Conservation (phyloP, 1,284 basidiomycete genomes). For the Ustilago esculenta region DNA sequence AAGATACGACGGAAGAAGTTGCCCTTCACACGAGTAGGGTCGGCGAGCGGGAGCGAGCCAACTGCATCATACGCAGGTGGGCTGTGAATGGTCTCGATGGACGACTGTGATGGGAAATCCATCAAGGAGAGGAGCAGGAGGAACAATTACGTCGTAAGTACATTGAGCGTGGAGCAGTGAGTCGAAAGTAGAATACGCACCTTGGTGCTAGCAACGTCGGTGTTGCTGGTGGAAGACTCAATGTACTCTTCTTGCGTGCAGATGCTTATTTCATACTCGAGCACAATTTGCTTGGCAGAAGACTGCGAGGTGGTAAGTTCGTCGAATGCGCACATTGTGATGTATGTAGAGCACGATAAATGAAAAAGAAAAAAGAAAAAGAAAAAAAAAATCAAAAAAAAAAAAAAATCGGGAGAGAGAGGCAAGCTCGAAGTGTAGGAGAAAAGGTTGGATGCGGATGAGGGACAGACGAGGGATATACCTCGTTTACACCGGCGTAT, state of each 20-base stretch:
- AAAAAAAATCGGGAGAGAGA: too few relatives aligned
- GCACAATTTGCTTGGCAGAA: conserved; percentile 2
- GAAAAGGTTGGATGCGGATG: neutral
- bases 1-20: conserved; percentile 31
- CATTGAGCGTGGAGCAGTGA: too few relatives aligned
- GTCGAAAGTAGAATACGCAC: conserved; percentile 7
- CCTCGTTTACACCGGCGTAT: conserved; percentile 4
- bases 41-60: neutral
- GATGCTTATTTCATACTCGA: conserved; percentile 17
- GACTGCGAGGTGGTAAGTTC: conserved; percentile 3
- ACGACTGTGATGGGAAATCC: conserved; percentile 13
- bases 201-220: conserved; percentile 6
- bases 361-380: neutral
- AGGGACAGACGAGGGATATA: neutral
- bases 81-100: conserved; percentile 4
- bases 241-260: conserved; percentile 10
- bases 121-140: too few relatives aligned
- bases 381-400: neutral
- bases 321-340: conserved; percentile 32
- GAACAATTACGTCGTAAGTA: too few relatives aligned
- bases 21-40: conserved; percentile 3
- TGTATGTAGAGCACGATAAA: too few relatives aligned
- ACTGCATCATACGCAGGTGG: conserved; percentile 22
- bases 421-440: too few relatives aligned
- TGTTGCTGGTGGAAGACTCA: neutral